These are phyloP conservation scores for Calocera viscosa DNA, from an alignment of 768 basidiomycete genomes.

Conservation along the genomic window DNA sequence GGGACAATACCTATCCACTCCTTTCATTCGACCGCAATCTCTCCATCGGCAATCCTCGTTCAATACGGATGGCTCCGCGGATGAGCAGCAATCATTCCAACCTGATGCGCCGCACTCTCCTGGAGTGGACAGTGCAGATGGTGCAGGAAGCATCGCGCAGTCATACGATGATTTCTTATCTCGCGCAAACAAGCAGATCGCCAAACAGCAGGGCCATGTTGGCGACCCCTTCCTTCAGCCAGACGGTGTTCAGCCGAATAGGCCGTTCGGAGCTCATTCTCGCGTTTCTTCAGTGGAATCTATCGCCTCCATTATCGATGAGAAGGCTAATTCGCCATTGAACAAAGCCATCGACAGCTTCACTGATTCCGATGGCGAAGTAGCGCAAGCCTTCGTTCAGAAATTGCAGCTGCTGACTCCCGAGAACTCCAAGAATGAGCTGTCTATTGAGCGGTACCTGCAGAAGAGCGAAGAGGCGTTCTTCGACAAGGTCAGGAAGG, in stretches of 20 bases:
- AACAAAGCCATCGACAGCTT: conserved; percentile 95
- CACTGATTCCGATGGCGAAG: conserved; percentile 86
- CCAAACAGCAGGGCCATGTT: conserved; percentile 58
- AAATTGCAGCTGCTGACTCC: conserved; percentile 65
- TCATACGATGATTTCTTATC: conserved; percentile 67
- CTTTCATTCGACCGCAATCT: background rate
- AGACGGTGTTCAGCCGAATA: conserved; percentile 44
- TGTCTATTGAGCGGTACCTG: conserved; percentile 85
- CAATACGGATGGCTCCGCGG: conserved; percentile 41
- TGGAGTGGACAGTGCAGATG: conserved; percentile 22
- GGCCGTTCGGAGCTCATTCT: conserved; percentile 71
- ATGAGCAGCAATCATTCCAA: conserved; percentile 33
- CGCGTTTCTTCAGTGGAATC: conserved; percentile 79
- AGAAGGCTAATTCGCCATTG: conserved; percentile 78
- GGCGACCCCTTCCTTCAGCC: conserved; percentile 68
- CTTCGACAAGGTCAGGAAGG: conserved; percentile 80
- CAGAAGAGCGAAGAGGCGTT: conserved; percentile 86
- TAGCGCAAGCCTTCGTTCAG: conserved; percentile 77
- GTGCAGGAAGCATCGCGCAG: conserved; percentile 18
- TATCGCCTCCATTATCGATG: conserved; percentile 81
- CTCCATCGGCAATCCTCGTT: conserved; percentile 25
- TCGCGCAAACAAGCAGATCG: conserved; percentile 72
- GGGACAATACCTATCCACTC: background rate
- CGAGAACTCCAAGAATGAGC: conserved; percentile 79
- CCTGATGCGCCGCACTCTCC: conserved; percentile 23